phyloP scores from a whole-genome alignment of 106 monocot species.

The Agapanthus africanus region DNA sequence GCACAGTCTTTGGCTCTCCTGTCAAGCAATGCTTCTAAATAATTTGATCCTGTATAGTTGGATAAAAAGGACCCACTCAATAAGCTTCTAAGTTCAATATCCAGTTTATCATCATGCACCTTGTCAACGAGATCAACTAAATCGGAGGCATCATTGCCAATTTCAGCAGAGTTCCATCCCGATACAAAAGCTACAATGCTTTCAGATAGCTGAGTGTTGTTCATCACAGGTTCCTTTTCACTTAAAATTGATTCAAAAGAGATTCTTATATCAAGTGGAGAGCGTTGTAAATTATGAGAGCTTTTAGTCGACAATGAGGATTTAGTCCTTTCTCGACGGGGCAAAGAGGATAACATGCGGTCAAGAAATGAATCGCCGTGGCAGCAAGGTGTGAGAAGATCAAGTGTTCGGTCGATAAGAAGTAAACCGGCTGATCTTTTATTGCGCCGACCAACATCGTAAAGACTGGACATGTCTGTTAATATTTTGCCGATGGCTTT shows the following conservation, averaged over 20 bases:
- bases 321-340: conserved; percentile 39
- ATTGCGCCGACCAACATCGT: conserved; percentile 90
- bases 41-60: conserved; percentile 45
- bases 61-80: conserved; percentile 61
- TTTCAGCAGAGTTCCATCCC: conserved; percentile 58
- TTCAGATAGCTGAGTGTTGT: conserved; percentile 31
- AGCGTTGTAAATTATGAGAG: conserved; percentile 21
- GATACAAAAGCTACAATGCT: conserved; percentile 54
- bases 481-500: conserved; percentile 83
- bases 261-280: conserved; percentile 58
- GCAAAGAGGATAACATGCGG: conserved; percentile 68
- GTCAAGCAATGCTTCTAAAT: conserved; percentile 70
- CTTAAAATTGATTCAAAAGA: conserved; percentile 41
- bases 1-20: conserved; percentile 70
- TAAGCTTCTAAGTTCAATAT: conserved; percentile 18
- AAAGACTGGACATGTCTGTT: conserved; percentile 96
- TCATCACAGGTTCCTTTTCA: conserved; percentile 22
- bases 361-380: conserved; percentile 94
- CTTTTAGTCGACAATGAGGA: conserved; percentile 27
- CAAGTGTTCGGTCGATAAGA: conserved; percentile 92
- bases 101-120: conserved; percentile 6
- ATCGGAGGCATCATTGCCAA: conserved; percentile 18
- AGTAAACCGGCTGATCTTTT: conserved; percentile 83
- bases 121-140: conserved; percentile 22
- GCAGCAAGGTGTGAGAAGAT: conserved; percentile 87